Conservation (phyloP, 2,329 filamentous ascomycete species). For the Alternaria tenuissima region DNA sequence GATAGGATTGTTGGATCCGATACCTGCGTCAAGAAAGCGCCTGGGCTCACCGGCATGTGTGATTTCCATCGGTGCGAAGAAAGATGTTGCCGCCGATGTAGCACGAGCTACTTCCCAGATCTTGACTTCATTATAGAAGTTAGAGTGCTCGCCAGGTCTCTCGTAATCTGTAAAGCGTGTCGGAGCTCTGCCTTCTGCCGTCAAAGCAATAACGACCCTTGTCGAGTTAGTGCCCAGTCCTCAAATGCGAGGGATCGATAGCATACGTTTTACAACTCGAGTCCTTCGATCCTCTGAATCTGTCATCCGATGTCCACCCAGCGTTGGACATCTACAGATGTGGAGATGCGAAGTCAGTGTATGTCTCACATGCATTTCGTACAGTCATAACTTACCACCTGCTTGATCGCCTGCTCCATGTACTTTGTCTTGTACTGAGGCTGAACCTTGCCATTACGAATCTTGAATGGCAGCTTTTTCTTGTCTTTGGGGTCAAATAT, state of each 20-base stretch:
- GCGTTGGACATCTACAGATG: not conserved
- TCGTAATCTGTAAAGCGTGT: constrained; percentile 14
- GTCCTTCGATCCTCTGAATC: constrained; percentile 9
- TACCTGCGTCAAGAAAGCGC: constrained; percentile 53
- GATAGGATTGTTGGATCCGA: constrained; percentile 3
- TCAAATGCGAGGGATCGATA: not conserved
- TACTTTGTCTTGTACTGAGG: constrained; percentile 20
- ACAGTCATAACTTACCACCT: not conserved
- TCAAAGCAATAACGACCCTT: constrained; percentile 15
- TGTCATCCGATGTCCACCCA: constrained; percentile 5
- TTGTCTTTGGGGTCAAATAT: constrained; percentile 19
- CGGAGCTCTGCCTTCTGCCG: constrained; percentile 5
- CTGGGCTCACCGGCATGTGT: not conserved
- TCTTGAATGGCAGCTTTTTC: constrained; percentile 6
- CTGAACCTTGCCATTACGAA: constrained; percentile 17
- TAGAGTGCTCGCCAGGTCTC: constrained; percentile 13
- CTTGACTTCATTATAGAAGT: constrained; percentile 32
- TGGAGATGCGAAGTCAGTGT: too few species aligned
- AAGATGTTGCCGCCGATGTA: not conserved
- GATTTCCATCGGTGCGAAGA: not conserved
- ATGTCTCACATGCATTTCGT: too few species aligned
- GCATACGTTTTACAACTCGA: constrained; percentile 15
- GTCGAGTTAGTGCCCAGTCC: not conserved
- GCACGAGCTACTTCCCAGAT: not conserved
- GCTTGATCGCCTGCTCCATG: constrained; percentile 20